Percentiles rank a stretch among this genome's conserved stretches.
Evolutionary conservation across 2,329 filamentous ascomycete species (phyloP).

Genomic region (Sclerotinia minor): DNA sequence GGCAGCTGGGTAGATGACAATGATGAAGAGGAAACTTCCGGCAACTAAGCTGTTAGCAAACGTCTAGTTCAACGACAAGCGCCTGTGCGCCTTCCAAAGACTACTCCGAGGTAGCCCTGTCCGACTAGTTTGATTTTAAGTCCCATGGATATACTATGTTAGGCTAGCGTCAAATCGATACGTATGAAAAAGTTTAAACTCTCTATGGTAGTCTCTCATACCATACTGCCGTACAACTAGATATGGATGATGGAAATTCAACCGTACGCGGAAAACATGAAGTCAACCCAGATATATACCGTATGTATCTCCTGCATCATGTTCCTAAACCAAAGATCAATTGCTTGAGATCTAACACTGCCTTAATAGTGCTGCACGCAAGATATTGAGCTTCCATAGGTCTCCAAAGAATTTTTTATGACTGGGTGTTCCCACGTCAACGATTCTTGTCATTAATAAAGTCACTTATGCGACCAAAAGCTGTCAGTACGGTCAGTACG

Average conservation of each 20-base stretch:
- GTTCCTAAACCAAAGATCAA: neutral
- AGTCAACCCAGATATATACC: neutral
- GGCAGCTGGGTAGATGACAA: neutral
- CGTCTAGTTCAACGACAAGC: neutral
- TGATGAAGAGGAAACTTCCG: neutral
- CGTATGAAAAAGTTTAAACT: neutral
- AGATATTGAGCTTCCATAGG: neutral
- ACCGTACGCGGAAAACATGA: neutral
- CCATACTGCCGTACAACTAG: neutral
- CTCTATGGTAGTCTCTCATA: neutral
- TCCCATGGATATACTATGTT: neutral
- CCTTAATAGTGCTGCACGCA: neutral
- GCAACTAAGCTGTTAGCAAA: neutral
- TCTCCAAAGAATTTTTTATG: neutral
- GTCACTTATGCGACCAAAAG: neutral
- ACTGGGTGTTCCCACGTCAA: neutral
- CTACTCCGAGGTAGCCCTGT: neutral
- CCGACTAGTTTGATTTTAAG: neutral
- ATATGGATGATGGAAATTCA: neutral
- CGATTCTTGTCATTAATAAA: neutral
- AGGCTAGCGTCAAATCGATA: neutral
- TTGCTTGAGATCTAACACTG: neutral
- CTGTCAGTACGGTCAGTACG: neutral
- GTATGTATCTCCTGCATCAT: neutral
- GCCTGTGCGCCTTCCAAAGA: too few relatives aligned